These are phyloP conservation scores for Lyophyllum semitale DNA, from an alignment of 768 basidiomycete species.

Conservation along the genomic window DNA sequence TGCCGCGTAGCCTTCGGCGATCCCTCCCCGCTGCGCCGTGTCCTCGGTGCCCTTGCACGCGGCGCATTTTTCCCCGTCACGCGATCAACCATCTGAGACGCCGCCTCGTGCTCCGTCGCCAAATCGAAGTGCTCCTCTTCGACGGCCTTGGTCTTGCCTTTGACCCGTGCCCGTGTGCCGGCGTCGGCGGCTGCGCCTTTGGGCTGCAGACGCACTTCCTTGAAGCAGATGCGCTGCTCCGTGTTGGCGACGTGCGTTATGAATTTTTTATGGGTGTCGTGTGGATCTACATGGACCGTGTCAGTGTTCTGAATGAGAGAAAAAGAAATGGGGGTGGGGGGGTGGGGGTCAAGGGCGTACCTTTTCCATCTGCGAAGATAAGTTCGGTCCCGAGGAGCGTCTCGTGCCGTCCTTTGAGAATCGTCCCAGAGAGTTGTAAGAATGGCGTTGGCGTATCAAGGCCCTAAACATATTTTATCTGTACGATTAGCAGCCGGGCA, in stretches of 20 bases:
- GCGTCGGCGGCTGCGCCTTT: conserved; percentile 24
- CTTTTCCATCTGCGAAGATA: conserved; percentile 70
- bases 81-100: conserved; percentile 20
- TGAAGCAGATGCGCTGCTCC: conserved; percentile 71
- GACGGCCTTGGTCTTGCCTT: conserved; percentile 8
- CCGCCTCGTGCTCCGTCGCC: conserved; percentile 7
- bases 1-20: conserved; percentile 1
- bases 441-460: conserved; percentile 78
- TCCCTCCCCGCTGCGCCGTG: not conserved
- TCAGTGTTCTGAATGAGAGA: not conserved
- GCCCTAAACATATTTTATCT: conserved; percentile 46
- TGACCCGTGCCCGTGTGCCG: conserved; percentile 9
- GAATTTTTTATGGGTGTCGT: conserved; percentile 50
- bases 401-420: conserved; percentile 72
- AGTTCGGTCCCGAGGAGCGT: conserved; percentile 74
- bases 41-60: conserved; percentile 4
- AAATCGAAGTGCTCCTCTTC: conserved; percentile 8
- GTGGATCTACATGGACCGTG: conserved; percentile 32
- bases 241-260: conserved; percentile 62
- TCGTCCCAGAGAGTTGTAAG: conserved; percentile 74
- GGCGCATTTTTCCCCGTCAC: conserved; percentile 30
- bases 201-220: conserved; percentile 61
- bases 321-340: not conserved
- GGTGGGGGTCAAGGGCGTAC: conserved; percentile 17
- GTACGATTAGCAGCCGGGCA: not conserved